Percentiles rank a stretch among this genome's conserved stretches.
Conservation (phyloP, 805 yeast genomes). For the Metschnikowia kofuensis region DNA sequence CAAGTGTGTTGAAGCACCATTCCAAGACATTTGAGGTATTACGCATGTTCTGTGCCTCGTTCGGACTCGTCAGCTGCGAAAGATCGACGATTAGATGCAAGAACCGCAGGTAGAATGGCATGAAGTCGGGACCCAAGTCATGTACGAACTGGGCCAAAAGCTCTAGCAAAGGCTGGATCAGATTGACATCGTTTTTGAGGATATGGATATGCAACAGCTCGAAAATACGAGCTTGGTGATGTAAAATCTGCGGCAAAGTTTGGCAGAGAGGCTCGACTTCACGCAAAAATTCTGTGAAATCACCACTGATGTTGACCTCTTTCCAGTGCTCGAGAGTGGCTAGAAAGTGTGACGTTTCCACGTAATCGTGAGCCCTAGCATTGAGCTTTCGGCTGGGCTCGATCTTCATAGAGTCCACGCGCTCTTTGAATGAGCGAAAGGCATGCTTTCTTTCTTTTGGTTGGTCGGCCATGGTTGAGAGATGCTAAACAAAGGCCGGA, state of each 20-base stretch:
- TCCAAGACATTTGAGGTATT: constrained; percentile 67
- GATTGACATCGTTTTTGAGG: constrained; percentile 56
- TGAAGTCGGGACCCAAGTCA: constrained; percentile 89
- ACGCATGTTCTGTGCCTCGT: constrained; percentile 50
- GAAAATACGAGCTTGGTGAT: constrained; percentile 62
- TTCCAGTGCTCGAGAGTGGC: constrained; percentile 83
- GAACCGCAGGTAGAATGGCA: constrained; percentile 59
- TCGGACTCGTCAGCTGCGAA: constrained; percentile 35
- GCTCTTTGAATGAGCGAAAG: constrained; percentile 75
- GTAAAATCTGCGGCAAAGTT: constrained; percentile 77
- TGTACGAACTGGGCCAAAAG: constrained; percentile 78
- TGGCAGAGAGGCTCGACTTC: constrained; percentile 54
- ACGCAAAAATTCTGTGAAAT: constrained; percentile 61
- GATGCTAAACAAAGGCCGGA: not conserved
- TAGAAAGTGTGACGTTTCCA: constrained; percentile 73
- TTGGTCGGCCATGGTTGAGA: constrained; percentile 1
- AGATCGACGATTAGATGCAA: constrained; percentile 50
- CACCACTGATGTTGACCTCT: constrained; percentile 76
- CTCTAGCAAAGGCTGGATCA: constrained; percentile 81
- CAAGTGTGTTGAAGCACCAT: constrained; percentile 79
- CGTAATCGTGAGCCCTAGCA: constrained; percentile 64
- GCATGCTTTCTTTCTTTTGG: constrained; percentile 47
- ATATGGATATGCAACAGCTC: constrained; percentile 47
- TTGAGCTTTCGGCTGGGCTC: constrained; percentile 61
- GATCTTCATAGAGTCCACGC: constrained; percentile 78